Evolutionary conservation across 306 rosid species (phyloP), one percentile per base, ranked within the genome.

Genomic region (Inga leiocalycina): DNA sequence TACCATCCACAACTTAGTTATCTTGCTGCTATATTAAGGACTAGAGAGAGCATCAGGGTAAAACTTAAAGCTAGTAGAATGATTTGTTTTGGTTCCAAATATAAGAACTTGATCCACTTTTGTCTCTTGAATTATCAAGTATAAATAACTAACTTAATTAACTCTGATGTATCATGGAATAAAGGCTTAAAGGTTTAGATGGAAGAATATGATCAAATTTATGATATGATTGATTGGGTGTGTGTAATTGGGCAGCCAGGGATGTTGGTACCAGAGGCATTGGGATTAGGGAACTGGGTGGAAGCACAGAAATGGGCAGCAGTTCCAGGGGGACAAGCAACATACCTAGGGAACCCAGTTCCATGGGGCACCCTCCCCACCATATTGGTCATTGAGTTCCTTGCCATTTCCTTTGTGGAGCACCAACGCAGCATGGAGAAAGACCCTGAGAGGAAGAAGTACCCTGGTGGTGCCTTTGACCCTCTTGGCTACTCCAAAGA

Each of bases 311-410:
- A 91, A 83, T 94, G 98, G 99, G 99, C 99, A 3, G 98, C 99
- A 44, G 0, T 84, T 19, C 99, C 99, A 2, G 99, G 99, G 41
- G 99, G 98, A 0, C 97, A 90, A 86, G 99, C 99, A 32, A 94
- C 97, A 8, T 97, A 97, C 95, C 81, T 97, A 56, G 99, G 99
- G 3, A 91, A 94, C 77, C 98, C 99, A 46, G 99, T 97, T 52
- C 99, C 99, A 78, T 97, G 99, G 99, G 99, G 99, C 19, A 92
- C 92, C 82, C 89, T 97, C 56, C 99, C 99, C 8, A 97, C 99
- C 80, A 88, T 97, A 82, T 74, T 97, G 88, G 97, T 66, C 64
- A 97, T 97, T 69, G 99, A 97, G 61, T 97, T 97, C 86, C 88
- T 97, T 34, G 46, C 99, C 79, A 91, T 97, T 74, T 85, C 98